These are phyloP conservation scores for Paraurostyla sp. DNA, from an alignment of 73 alveolate species.

Conservation along the genomic window DNA sequence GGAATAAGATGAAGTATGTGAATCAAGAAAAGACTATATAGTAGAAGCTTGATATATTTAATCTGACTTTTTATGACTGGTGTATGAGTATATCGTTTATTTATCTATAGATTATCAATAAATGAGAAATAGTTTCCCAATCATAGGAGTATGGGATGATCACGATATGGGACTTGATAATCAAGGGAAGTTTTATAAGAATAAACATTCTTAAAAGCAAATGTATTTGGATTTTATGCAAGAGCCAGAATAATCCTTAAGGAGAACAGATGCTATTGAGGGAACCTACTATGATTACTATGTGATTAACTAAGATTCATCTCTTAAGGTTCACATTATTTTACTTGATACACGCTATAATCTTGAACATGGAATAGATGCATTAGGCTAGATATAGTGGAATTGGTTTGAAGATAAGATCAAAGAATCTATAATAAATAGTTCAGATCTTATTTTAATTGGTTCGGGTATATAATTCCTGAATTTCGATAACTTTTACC, in stretches of 20 bases:
- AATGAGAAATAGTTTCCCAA: background rate
- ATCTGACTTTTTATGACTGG: constrained; percentile 4
- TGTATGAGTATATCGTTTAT: background rate
- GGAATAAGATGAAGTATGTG: background rate
- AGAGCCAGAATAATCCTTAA: background rate
- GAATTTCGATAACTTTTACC: constrained; percentile 23
- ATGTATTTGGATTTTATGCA: constrained; percentile 37
- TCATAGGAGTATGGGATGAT: constrained; percentile 53
- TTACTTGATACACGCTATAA: background rate
- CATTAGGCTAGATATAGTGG: constrained; percentile 15
- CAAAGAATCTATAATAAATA: background rate
- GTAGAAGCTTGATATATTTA: background rate
- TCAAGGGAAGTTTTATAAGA: constrained; percentile 12
- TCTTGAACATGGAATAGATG: constrained; percentile 4
- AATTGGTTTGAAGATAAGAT: background rate
- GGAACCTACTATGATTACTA: constrained; percentile 27
- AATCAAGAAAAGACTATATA: background rate
- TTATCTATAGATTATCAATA: background rate
- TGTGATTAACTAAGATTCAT: background rate
- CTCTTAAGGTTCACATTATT: background rate
- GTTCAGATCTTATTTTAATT: constrained; percentile 1
- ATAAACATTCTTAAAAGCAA: background rate
- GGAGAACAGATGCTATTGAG: constrained; percentile 5
- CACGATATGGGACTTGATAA: constrained; percentile 27
- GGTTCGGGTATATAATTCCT: constrained; percentile 46